These are phyloP conservation scores for Hypoxylon cercidicola DNA, from an alignment of 495 filamentous ascomycete genomes.

Conservation along the genomic window DNA sequence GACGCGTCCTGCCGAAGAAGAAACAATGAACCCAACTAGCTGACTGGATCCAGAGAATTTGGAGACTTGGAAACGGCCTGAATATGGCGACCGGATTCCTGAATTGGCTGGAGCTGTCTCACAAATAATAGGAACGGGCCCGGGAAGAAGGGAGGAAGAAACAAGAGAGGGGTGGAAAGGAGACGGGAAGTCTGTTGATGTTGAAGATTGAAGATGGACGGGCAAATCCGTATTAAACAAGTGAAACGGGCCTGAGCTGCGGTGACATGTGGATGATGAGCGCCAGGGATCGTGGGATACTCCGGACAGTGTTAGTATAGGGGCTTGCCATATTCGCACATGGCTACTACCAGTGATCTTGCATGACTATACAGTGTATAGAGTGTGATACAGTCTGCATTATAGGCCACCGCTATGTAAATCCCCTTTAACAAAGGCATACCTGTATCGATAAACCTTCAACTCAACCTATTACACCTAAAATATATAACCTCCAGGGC, in stretches of 20 bases:
- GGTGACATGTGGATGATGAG: slow-evolving; percentile 12
- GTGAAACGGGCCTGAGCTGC: slow-evolving; percentile 6
- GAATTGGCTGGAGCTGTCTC: slow-evolving; percentile 39
- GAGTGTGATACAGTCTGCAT: neutral
- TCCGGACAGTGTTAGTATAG: slow-evolving; percentile 11
- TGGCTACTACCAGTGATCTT: neutral
- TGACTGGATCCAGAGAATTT: slow-evolving; percentile 37
- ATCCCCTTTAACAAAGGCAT: too few relatives aligned
- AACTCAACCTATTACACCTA: too few relatives aligned
- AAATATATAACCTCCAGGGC: too few relatives aligned
- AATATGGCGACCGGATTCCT: slow-evolving; percentile 25
- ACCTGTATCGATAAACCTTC: too few relatives aligned
- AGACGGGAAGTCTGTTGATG: slow-evolving; percentile 32
- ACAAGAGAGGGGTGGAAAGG: slow-evolving; percentile 27
- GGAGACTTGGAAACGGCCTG: slow-evolving; percentile 26
- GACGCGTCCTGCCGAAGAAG: slow-evolving; percentile 38
- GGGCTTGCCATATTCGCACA: neutral
- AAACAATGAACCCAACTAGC: slow-evolving; percentile 35
- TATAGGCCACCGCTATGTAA: neutral
- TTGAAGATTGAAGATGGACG: slow-evolving; percentile 29
- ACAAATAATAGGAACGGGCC: slow-evolving; percentile 38
- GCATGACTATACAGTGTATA: slow-evolving; percentile 5
- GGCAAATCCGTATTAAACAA: slow-evolving; percentile 41
- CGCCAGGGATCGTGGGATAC: slow-evolving; percentile 27
- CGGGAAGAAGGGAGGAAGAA: slow-evolving; percentile 32